phyloP scores from a whole-genome alignment of 2,329 filamentous ascomycete genomes.

The Botrytis aclada region DNA sequence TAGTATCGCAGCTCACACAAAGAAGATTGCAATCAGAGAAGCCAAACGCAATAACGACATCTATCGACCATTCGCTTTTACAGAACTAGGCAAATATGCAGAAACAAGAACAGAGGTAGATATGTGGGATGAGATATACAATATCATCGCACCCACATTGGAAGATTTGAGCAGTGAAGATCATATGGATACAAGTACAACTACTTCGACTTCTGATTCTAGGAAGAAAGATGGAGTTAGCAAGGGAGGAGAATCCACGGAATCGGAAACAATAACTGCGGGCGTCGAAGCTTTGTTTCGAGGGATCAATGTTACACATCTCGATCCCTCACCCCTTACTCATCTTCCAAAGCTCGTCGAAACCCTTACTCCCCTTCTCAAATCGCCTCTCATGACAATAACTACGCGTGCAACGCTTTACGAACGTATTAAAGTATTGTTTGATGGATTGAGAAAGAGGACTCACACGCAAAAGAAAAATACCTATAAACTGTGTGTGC shows the following conservation, averaged over 20 bases:
- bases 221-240: slow-evolving; percentile 30
- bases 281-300: slow-evolving; percentile 36
- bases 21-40: slow-evolving; percentile 80
- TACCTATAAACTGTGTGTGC: slow-evolving; percentile 27
- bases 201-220: slow-evolving; percentile 1
- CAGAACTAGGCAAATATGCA: slow-evolving; percentile 70
- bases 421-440: slow-evolving; percentile 34
- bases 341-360: slow-evolving; percentile 34
- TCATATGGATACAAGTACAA: slow-evolving; percentile 53
- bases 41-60: slow-evolving; percentile 86
- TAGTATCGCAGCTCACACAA: slow-evolving; percentile 60
- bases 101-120: slow-evolving; percentile 65
- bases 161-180: slow-evolving; percentile 48
- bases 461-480: slow-evolving; percentile 25
- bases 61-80: slow-evolving; percentile 75
- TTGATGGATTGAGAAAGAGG: slow-evolving; percentile 33
- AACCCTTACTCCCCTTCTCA: slow-evolving; percentile 27
- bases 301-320: slow-evolving; percentile 33
- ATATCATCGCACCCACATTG: slow-evolving; percentile 61
- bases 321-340: slow-evolving; percentile 28
- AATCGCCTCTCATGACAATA: slow-evolving; percentile 34
- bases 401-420: slow-evolving; percentile 35
- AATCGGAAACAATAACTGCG: slow-evolving; percentile 35
- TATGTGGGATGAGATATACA: slow-evolving; percentile 63
- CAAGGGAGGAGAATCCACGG: slow-evolving; percentile 27